Evolutionary conservation across 73 alveolate species (phyloP).

Genomic region (Paramecium octaurelia): DNA sequence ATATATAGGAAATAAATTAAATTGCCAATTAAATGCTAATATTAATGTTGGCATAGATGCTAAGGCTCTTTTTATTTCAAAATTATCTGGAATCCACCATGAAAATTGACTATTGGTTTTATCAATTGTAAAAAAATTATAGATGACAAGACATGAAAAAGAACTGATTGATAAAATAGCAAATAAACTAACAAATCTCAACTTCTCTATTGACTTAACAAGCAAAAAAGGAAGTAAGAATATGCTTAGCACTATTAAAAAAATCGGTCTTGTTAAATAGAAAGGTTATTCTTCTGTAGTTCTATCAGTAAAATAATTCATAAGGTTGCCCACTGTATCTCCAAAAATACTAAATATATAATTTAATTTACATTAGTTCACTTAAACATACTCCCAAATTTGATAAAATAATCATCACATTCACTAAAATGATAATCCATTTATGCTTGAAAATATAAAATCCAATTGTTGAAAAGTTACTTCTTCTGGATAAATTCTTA

Average conservation of each 20-base stretch:
- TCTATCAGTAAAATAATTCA: neutral
- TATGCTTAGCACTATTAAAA: neutral
- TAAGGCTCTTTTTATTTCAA: neutral
- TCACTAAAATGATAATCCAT: neutral
- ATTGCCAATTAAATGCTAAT: constrained; percentile 33
- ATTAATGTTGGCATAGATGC: constrained; percentile 22
- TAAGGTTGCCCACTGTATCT: neutral
- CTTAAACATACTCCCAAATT: constrained; percentile 7
- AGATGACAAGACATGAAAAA: neutral
- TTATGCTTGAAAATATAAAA: neutral
- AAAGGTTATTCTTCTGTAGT: neutral
- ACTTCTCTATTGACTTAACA: neutral
- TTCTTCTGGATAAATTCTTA: constrained; percentile 4
- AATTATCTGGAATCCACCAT: constrained; percentile 13
- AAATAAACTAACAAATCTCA: constrained; percentile 19
- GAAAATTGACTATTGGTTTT: neutral
- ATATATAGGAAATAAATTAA: constrained; percentile 22
- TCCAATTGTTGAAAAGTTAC: constrained; percentile 40
- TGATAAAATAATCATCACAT: neutral
- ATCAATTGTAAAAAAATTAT: neutral
- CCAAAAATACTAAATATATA: neutral
- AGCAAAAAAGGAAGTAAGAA: neutral
- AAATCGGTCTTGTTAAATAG: neutral
- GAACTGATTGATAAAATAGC: neutral
- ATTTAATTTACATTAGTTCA: neutral